Conservation (phyloP, 225 moss, liverwort and hornwort genomes). For the Pleurozium schreberi region DNA sequence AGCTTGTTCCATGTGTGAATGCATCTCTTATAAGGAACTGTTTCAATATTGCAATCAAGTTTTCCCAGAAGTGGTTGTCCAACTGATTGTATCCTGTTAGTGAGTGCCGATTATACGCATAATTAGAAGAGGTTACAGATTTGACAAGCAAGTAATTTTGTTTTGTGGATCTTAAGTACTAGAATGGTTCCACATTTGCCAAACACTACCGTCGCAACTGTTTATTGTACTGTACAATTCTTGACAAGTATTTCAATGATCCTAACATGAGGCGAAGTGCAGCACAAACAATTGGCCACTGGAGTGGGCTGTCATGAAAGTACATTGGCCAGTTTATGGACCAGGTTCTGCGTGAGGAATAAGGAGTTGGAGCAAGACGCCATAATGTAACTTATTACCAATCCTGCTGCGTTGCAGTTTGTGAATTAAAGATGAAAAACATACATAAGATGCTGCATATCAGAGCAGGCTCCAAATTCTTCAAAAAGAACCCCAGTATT, state of each 20-base stretch:
- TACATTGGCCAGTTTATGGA: too few species aligned
- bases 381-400: too few species aligned
- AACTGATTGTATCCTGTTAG: too few species aligned
- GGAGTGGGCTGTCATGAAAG: too few species aligned
- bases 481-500: too few species aligned
- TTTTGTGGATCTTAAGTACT: neutral
- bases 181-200: neutral
- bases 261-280: too few species aligned
- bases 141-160: neutral
- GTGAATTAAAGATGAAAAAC: neutral
- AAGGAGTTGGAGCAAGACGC: neutral
- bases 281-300: too few species aligned
- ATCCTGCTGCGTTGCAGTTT: neutral
- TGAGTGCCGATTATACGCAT: neutral
- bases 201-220: neutral
- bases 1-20: neutral
- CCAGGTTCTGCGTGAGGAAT: too few species aligned
- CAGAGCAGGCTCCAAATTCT: too few species aligned
- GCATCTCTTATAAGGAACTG: neutral
- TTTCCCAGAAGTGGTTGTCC: too few species aligned
- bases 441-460: too few species aligned
- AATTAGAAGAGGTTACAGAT: neutral
- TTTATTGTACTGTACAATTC: neutral
- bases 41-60: neutral
- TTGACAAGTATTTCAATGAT: too few species aligned